Evolutionary conservation across 1,139 yeast genomes (phyloP), one percentile per base, ranked within the genome.

Genomic region (Petasospora rhodanensis): DNA sequence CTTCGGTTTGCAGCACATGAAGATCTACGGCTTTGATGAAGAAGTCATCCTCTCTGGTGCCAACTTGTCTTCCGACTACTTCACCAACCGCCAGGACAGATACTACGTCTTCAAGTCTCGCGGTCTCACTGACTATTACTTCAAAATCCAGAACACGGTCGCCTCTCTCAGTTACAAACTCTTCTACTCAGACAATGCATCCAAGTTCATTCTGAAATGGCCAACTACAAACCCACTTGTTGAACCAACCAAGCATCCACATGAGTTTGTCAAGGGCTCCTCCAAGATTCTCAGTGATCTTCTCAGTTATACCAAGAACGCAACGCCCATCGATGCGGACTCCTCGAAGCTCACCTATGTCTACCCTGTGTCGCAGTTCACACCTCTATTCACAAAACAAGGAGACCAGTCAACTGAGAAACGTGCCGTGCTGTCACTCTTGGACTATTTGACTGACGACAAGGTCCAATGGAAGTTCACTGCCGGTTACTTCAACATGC

Each of bases 401-500:
- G 70, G 72, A 1, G 79, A 78, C 39, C 65, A 67, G 32, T 84
- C 95, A 1, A 89, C 96, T 0, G 97, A 89, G 52, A 79, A 81
- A 47, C 81, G 81, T 4, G 76, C 82, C 2, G 64, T 84, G 14
- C 62, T 82, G 30, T 62, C 80, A 24, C 57, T 82, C 7, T 64
- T 83, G 31, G 69, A 85, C 4, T 70, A 70, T 51, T 64, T 80
- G 36, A 78, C 70, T 46, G 69, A 70, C 37, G 68, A 74, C 4
- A 54, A 62, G 17, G 71, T 79, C 32, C 70, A 69, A 38, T 91
- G 96, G 95, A 73, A 85, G 51, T 80, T 91, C 49, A 93, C 98
- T 0, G 96, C 98, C 0, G 99, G 99, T 1, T 91, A 91, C 57
- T 93, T 91, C 65, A 93, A 91, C 56, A 81, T 91, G 75, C 74